Conservation (phyloP, 352 stramenopile species). For the Pilasporangium apinafurcum region DNA sequence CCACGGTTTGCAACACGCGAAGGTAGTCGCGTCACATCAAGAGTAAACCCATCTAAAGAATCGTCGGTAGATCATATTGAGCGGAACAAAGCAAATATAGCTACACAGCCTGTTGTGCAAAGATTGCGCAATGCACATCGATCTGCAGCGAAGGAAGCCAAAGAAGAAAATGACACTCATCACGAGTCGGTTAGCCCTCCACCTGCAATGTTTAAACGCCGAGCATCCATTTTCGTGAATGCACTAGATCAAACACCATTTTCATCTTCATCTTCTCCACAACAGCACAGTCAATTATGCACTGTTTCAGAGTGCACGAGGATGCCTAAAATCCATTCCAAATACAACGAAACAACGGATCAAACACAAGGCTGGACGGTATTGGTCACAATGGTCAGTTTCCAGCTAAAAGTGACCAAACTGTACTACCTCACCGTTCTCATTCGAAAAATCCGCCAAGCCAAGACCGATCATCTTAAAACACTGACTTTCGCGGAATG, state of each 20-base stretch:
- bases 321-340: background rate
- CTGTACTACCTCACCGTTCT: slow-evolving; percentile 15
- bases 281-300: too few relatives aligned
- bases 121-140: slow-evolving; percentile 4
- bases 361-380: slow-evolving; percentile 27
- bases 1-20: slow-evolving; percentile 20
- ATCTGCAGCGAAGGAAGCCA: slow-evolving; percentile 1
- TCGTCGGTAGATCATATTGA: slow-evolving; percentile 1
- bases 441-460: slow-evolving; percentile 13
- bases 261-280: background rate
- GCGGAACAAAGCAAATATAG: slow-evolving; percentile 20
- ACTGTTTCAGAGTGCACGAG: too few relatives aligned
- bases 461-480: slow-evolving; percentile 20
- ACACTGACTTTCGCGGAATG: slow-evolving; percentile 30
- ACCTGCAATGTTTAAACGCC: slow-evolving; percentile 15
- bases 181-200: background rate
- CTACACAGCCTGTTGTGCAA: slow-evolving; percentile 15
- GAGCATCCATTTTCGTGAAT: slow-evolving; percentile 23
- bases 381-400: slow-evolving; percentile 23
- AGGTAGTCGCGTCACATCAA: slow-evolving; percentile 9
- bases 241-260: background rate
- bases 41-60: background rate
- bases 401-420: slow-evolving; percentile 26
- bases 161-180: background rate
- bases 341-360: slow-evolving; percentile 1